Evolutionary conservation across 352 stramenopile genomes (phyloP).

Genomic region (Blastocystis sp.): DNA sequence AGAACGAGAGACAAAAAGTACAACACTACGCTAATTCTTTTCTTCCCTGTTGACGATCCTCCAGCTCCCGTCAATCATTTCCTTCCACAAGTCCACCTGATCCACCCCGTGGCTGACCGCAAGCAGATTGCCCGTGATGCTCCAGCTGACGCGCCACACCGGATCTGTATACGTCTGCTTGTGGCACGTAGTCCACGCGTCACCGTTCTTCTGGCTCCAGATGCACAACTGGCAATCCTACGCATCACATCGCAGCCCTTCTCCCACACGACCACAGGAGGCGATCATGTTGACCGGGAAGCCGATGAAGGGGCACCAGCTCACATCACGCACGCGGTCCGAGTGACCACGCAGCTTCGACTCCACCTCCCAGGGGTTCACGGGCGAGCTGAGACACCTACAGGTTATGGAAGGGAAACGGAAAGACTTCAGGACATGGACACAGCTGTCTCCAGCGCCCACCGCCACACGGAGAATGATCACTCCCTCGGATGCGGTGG

Average conservation of each 20-base stretch:
- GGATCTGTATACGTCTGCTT: constrained; percentile 89
- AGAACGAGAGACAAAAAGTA: neutral
- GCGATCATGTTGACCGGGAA: constrained; percentile 89
- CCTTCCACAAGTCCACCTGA: constrained; percentile 95
- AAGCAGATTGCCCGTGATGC: constrained; percentile 92
- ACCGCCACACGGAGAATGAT: constrained; percentile 81
- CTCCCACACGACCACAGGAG: constrained; percentile 74
- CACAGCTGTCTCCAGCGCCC: constrained; percentile 91
- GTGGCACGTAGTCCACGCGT: constrained; percentile 74
- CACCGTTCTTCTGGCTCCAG: constrained; percentile 85
- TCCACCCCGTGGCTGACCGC: constrained; percentile 93
- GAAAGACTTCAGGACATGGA: constrained; percentile 87
- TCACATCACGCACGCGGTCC: constrained; percentile 88
- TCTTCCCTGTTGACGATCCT: neutral
- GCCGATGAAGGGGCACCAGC: constrained; percentile 88
- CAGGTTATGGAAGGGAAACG: constrained; percentile 26
- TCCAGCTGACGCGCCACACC: constrained; percentile 97
- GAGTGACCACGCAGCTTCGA: constrained; percentile 76
- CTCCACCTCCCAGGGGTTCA: constrained; percentile 63
- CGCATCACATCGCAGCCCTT: neutral
- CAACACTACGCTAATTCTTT: neutral
- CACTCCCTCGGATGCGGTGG: constrained; percentile 73
- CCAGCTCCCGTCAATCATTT: constrained; percentile 92
- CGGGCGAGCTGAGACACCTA: constrained; percentile 51
- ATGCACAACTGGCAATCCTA: constrained; percentile 83